Base-by-base conservation (phyloP, 345 rosid species). In the Ricinus communis region DNA sequence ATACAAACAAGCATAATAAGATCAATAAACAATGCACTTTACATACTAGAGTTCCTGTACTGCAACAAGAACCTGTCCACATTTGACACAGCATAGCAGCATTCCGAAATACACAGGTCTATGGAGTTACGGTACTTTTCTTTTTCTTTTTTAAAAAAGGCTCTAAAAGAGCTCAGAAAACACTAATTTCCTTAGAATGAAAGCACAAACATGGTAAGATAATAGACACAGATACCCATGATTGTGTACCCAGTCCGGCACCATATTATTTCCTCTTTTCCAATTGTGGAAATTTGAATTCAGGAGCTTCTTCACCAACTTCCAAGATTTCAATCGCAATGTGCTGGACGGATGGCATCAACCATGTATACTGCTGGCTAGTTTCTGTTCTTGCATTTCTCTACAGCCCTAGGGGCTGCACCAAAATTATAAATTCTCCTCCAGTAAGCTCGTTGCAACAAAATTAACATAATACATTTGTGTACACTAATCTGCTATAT, bases 331-430 rank as follows among this genome's bases (percentile, higher is more conserved):
- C 33, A 41, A 55, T 24, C 62, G 41, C 46, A 18, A 57, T 56
- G 62, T 71, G 81, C 76, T 65, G 79, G 77, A 72, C 51, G 75
- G 78, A 79, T 72, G 73, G 65, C 52, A 41, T 59, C 22, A 21
- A 71, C 47, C 77, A 70, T 63, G 71, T 41, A 8, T 46, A 43
- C 58, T 13, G 25, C 50, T 6, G 43, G 70, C 83, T 86, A 88
- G 81, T 72, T 79, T 60, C 80, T 70, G 79, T 60, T 81, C 79
- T 78, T 82, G 82, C 81, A 80, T 80, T 86, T 88, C 78, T 88
- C 89, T 72, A 76, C 67, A 16, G 89, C 87, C 83, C 93, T 83
- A 73, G 93, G 90, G 12, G 93, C 93, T 88, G 80, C 66, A 76
- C 2, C 46, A 77, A 65, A 70, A 65, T 16, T 13, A 52, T 67